Conservation (phyloP, 2,329 filamentous ascomycete species). For the Pochonia chlamydosporia region DNA sequence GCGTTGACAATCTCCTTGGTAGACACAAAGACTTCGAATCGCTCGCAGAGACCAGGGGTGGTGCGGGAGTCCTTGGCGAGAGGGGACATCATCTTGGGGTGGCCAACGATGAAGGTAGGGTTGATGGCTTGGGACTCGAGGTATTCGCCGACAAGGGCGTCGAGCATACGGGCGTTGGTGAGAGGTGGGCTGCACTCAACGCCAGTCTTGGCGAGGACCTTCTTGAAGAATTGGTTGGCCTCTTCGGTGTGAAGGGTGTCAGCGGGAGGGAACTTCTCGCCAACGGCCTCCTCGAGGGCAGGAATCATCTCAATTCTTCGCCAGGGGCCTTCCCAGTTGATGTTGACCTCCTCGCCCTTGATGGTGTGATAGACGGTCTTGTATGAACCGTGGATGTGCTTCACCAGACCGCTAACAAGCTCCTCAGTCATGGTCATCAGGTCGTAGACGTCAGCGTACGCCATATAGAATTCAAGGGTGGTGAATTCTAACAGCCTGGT, state of each 20-base stretch:
- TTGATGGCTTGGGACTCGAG: conserved; percentile 91
- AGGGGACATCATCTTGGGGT: conserved; percentile 72
- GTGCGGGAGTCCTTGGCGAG: conserved; percentile 91
- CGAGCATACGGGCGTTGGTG: conserved; percentile 93
- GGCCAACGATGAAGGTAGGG: conserved; percentile 61
- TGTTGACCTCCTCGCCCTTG: conserved; percentile 76
- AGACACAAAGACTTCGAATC: conserved; percentile 89
- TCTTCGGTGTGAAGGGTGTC: conserved; percentile 86
- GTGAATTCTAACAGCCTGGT: conserved; percentile 68
- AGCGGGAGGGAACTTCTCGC: conserved; percentile 88
- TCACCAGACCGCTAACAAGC: conserved; percentile 82
- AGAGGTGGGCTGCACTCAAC: conserved; percentile 85
- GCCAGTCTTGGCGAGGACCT: conserved; percentile 79
- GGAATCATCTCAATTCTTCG: conserved; percentile 87
- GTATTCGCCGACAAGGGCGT: conserved; percentile 90
- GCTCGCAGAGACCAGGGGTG: conserved; percentile 81
- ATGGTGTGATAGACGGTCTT: conserved; percentile 83
- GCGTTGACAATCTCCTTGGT: conserved; percentile 84
- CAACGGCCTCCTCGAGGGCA: conserved; percentile 76
- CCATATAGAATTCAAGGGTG: conserved; percentile 94
- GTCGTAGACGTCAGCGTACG: conserved; percentile 87
- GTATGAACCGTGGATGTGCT: conserved; percentile 80
- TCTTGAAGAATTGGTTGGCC: conserved; percentile 81
- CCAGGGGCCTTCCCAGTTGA: conserved; percentile 98
- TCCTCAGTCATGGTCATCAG: conserved; percentile 80